Evolutionary conservation across 257 asterid species (phyloP).

Genomic region (Solanum paucissectum): DNA sequence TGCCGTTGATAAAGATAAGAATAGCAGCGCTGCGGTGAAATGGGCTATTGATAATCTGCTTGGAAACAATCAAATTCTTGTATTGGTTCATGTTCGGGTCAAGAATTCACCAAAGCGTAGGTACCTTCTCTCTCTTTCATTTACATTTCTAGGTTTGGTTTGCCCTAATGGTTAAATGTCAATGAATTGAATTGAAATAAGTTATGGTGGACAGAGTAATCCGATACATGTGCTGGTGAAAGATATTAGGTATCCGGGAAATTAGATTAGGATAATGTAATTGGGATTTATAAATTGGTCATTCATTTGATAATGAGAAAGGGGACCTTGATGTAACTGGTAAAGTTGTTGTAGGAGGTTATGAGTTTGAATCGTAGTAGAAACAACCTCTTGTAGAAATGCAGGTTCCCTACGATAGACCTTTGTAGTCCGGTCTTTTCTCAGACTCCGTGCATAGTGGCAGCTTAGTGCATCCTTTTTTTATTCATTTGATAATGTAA

Average conservation of each 20-base stretch:
- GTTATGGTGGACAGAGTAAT: neutral
- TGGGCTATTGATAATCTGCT: conserved; percentile 61
- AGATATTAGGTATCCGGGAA: neutral
- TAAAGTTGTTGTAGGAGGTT: neutral
- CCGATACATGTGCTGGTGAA: neutral
- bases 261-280: neutral
- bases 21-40: conserved; percentile 38
- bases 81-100: conserved; percentile 47
- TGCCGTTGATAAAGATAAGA: conserved; percentile 52
- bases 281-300: neutral
- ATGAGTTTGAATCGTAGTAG: neutral
- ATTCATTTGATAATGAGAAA: neutral
- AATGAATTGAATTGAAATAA: neutral
- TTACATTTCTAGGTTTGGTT: neutral
- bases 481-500: neutral
- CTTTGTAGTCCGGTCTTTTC: neutral
- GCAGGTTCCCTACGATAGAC: neutral
- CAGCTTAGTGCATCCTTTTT: neutral
- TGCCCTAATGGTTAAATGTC: neutral
- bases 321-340: neutral
- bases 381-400: neutral
- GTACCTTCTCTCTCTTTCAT: conserved; percentile 20
- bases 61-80: conserved; percentile 9
- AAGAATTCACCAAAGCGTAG: conserved; percentile 30
- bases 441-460: neutral